A percentile compares a stretch with the other conserved stretches of the same genome.
phyloP scores from a whole-genome alignment of 352 stramenopile species.

The Pythium dissimile region DNA sequence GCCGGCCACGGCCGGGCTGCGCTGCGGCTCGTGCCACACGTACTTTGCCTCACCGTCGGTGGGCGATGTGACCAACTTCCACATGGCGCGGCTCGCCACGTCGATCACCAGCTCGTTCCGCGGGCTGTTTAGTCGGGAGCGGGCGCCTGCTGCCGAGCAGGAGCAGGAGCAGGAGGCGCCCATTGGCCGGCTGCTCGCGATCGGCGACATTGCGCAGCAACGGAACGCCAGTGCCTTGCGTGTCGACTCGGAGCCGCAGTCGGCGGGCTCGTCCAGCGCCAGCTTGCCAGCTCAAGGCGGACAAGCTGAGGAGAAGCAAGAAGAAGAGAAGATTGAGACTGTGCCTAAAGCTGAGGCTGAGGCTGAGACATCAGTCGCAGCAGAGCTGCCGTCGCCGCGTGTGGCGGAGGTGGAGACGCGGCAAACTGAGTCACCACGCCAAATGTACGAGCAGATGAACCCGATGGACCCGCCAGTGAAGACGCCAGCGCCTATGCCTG shows the following conservation, averaged over 20 bases:
- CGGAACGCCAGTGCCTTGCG: conserved; percentile 14
- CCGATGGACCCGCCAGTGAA: conserved; percentile 8
- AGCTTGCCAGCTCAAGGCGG: neutral
- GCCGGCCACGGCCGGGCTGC: conserved; percentile 69
- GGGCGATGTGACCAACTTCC: conserved; percentile 80
- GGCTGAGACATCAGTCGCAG: too few species aligned
- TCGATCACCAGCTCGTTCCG: conserved; percentile 79
- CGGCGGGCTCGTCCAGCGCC: neutral
- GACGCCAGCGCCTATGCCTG: neutral
- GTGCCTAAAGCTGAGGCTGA: neutral
- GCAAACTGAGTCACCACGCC: conserved; percentile 3
- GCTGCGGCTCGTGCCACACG: conserved; percentile 73
- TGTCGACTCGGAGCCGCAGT: neutral
- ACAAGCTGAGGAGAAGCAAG: conserved; percentile 9
- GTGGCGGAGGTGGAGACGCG: conserved; percentile 11
- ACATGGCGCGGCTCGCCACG: conserved; percentile 70
- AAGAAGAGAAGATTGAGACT: conserved; percentile 1
- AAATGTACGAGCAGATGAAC: conserved; percentile 6
- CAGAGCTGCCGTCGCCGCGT: neutral
- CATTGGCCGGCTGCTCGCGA: conserved; percentile 55
- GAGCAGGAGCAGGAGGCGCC: conserved; percentile 42
- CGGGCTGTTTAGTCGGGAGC: conserved; percentile 50
- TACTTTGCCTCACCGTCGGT: conserved; percentile 82
- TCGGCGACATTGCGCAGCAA: conserved; percentile 46
- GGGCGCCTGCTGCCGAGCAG: conserved; percentile 27